Evolutionary conservation across 2,329 filamentous ascomycete species (phyloP), one percentile per base, ranked within the genome.

Genomic region (Trichoderma hamatum): DNA sequence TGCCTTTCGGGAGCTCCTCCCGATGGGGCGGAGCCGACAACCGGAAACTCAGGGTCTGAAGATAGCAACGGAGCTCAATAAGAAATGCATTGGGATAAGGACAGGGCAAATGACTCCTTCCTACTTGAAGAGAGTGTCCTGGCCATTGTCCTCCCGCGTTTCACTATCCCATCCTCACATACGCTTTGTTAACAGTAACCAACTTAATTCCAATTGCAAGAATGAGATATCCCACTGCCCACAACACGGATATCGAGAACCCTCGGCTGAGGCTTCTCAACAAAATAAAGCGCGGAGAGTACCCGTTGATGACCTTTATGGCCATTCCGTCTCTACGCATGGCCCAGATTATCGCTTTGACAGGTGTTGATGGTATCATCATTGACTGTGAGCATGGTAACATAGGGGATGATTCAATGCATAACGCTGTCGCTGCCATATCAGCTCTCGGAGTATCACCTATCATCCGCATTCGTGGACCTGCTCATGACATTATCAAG

Each of bases 231-330:
- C 34, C 34, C 13, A 36, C 34, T 36, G 34, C 34, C 34, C 34
- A 36, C 34, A 52, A 19, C 11, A 81, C 78, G 14, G 70, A 68
- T 19, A 75, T 81, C 54, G 60, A 79, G 19, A 84, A 84, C 72
- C 77, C 81, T 70, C 79, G 80, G 10, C 72, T 84, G 66, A 76
- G 79, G 63, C 73, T 84, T 3, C 78, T 84, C 69, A 84, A 84
- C 69, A 80, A 79, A 46, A 73, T 84, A 71, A 78, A 75, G 67
- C 72, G 76, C 16, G 77, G 77, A 28, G 76, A 79, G 26, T 81
- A 76, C 68, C 82, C 83, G 7, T 68, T 84, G 3, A 80, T 84
- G 81, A 85, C 83, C 4, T 85, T 86, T 72, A 76, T 85, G 74
- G 83, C 80, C 32, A 76, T 85, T 11, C 82, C 82, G 2, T 84